Evolutionary conservation across 768 basidiomycete genomes (phyloP).

Genomic region (Goffeauzyma gilvescens): DNA sequence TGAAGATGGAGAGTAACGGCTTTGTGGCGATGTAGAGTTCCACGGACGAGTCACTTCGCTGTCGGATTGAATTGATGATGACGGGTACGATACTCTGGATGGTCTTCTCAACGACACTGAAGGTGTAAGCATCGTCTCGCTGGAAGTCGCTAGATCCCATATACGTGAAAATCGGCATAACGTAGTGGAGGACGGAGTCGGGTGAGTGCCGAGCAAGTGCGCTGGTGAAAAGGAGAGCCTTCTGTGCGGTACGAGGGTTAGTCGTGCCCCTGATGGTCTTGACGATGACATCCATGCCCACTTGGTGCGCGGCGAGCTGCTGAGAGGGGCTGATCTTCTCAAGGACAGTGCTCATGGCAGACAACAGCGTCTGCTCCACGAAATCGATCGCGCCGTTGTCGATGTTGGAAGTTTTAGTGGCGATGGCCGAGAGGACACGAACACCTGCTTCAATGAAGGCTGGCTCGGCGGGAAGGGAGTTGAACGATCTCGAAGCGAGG

Average conservation of each 20-base stretch:
- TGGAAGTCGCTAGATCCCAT: slow-evolving; percentile 99
- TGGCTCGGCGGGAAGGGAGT: slow-evolving; percentile 46
- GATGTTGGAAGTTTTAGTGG: slow-evolving; percentile 40
- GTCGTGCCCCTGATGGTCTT: slow-evolving; percentile 68
- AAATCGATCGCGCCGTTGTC: slow-evolving; percentile 45
- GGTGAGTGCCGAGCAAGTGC: slow-evolving; percentile 65
- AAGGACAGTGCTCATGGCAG: slow-evolving; percentile 39
- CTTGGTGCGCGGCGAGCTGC: slow-evolving; percentile 33
- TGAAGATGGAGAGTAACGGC: slow-evolving; percentile 76
- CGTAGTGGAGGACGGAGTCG: slow-evolving; percentile 74
- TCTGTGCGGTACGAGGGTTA: slow-evolving; percentile 87
- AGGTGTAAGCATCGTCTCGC: slow-evolving; percentile 85
- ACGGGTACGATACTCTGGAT: slow-evolving; percentile 85
- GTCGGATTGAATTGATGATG: slow-evolving; percentile 61
- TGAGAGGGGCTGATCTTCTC: slow-evolving; percentile 1
- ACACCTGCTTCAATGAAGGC: slow-evolving; percentile 54
- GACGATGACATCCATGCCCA: slow-evolving; percentile 64
- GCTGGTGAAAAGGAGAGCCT: slow-evolving; percentile 72
- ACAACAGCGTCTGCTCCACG: slow-evolving; percentile 65
- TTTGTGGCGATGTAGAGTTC: slow-evolving; percentile 46
- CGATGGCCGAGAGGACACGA: slow-evolving; percentile 49
- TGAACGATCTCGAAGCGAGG: slow-evolving; percentile 52
- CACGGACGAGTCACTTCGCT: slow-evolving; percentile 39
- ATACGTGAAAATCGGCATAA: slow-evolving; percentile 98
- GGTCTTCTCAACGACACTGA: slow-evolving; percentile 90